These are phyloP conservation scores for Globisporangium orthogonon DNA, from an alignment of 352 stramenopile species.

Conservation along the genomic window DNA sequence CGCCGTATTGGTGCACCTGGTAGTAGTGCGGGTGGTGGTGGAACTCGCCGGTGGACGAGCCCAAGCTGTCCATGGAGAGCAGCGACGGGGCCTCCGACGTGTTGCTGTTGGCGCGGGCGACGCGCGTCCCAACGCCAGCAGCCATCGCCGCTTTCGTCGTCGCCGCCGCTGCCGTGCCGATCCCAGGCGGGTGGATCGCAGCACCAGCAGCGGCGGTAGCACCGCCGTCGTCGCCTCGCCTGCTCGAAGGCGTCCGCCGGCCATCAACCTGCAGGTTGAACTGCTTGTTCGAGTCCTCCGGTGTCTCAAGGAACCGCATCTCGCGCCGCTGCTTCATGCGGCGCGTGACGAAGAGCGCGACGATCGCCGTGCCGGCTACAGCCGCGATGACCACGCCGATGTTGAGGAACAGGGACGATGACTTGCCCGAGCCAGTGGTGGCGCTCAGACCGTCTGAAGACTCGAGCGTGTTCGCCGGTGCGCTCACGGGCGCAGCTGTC, in stretches of 20 bases:
- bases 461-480: not conserved
- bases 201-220: not conserved
- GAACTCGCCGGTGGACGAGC: conserved; percentile 28
- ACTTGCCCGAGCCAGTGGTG: not conserved
- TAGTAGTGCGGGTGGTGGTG: conserved; percentile 13
- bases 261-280: conserved; percentile 17
- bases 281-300: conserved; percentile 20
- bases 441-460: not conserved
- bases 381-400: conserved; percentile 38
- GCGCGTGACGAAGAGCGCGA: conserved; percentile 41
- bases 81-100: conserved; percentile 15
- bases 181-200: not conserved
- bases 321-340: conserved; percentile 26
- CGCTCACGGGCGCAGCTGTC: not conserved
- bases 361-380: conserved; percentile 30
- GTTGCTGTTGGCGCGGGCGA: conserved; percentile 6
- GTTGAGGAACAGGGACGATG: conserved; percentile 29
- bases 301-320: conserved; percentile 17
- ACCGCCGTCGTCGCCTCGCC: not conserved
- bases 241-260: conserved; percentile 4
- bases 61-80: conserved; percentile 14
- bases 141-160: conserved; percentile 11
- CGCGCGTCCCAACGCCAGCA: conserved; percentile 7
- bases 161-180: not conserved
- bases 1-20: conserved; percentile 8